Conservation (phyloP, 1,139 yeast species). For the Nadsonia commutata region DNA sequence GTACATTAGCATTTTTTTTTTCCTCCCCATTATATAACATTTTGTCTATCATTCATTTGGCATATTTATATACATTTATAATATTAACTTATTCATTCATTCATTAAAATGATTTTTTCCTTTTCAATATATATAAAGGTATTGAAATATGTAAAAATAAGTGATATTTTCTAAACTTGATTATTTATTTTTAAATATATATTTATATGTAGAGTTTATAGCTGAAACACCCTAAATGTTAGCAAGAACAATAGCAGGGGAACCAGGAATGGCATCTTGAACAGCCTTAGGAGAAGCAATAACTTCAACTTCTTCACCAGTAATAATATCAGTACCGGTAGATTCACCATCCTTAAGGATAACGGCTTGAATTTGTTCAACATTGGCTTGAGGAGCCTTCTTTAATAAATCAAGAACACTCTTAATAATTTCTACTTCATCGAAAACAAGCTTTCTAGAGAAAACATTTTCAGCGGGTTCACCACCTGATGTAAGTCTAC, state of each 20-base stretch:
- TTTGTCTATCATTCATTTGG: too few species aligned
- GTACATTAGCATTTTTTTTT: neutral
- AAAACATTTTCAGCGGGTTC: conserved; percentile 59
- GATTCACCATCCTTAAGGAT: conserved; percentile 41
- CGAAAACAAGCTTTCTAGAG: conserved; percentile 70
- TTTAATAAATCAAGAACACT: conserved; percentile 36
- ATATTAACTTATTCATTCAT: too few species aligned
- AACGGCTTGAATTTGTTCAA: conserved; percentile 44
- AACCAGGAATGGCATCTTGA: conserved; percentile 83
- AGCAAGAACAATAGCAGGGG: conserved; percentile 69
- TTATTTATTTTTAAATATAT: too few species aligned
- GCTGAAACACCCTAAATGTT: conserved; percentile 37
- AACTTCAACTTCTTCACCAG: conserved; percentile 60
- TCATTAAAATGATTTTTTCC: too few species aligned
- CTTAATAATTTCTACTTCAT: conserved; percentile 57
- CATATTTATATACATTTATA: too few species aligned
- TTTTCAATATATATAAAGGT: too few species aligned
- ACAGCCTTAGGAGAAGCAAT: conserved; percentile 51
- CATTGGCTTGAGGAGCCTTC: conserved; percentile 51
- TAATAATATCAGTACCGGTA: conserved; percentile 46
- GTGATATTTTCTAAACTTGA: too few species aligned
- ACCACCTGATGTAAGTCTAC: conserved; percentile 40
- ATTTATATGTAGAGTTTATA: too few species aligned
- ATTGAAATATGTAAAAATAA: too few species aligned
- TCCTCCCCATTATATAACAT: too few species aligned